Percentiles rank a stretch among this genome's conserved stretches.
These are phyloP conservation scores for Metschnikowia cubensis DNA, from an alignment of 805 yeast species.

Conservation along the genomic window DNA sequence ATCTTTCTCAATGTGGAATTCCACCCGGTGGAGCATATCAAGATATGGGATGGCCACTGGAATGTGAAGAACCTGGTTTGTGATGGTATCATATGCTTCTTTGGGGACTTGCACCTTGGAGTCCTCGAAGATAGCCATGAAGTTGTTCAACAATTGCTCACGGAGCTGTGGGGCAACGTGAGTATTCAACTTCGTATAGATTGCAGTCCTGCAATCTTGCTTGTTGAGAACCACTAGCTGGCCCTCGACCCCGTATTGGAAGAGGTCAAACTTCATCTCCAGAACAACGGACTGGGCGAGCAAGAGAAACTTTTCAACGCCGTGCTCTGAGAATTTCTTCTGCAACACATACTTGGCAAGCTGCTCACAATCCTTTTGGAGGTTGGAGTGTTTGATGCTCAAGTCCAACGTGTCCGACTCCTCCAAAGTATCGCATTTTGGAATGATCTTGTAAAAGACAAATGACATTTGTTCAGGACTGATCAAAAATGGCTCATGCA, in stretches of 20 bases:
- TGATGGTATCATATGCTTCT: neutral
- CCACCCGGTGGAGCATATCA: slow-evolving; percentile 57
- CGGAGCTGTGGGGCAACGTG: slow-evolving; percentile 10
- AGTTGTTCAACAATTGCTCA: slow-evolving; percentile 7
- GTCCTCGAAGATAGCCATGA: slow-evolving; percentile 1
- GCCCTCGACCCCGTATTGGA: slow-evolving; percentile 24
- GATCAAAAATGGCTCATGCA: slow-evolving; percentile 40
- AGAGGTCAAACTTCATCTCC: slow-evolving; percentile 27
- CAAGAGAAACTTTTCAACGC: slow-evolving; percentile 18
- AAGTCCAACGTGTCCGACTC: slow-evolving; percentile 39
- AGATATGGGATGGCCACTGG: slow-evolving; percentile 61
- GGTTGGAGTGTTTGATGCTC: slow-evolving; percentile 42
- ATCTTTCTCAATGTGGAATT: slow-evolving; percentile 32
- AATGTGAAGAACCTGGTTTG: slow-evolving; percentile 32
- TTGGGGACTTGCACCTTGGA: neutral
- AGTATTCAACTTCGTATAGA: slow-evolving; percentile 2
- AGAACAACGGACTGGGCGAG: slow-evolving; percentile 19
- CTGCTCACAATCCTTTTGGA: slow-evolving; percentile 43
- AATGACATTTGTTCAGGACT: slow-evolving; percentile 69
- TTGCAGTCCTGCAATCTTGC: slow-evolving; percentile 14
- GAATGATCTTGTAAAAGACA: slow-evolving; percentile 51
- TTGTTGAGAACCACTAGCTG: slow-evolving; percentile 19
- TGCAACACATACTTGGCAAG: slow-evolving; percentile 6
- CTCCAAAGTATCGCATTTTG: slow-evolving; percentile 18
- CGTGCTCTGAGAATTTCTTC: slow-evolving; percentile 1